Evolutionary conservation across 2,329 filamentous ascomycete species (phyloP), one percentile per base, ranked within the genome.

Genomic region (Tolypocladium tropicale): DNA sequence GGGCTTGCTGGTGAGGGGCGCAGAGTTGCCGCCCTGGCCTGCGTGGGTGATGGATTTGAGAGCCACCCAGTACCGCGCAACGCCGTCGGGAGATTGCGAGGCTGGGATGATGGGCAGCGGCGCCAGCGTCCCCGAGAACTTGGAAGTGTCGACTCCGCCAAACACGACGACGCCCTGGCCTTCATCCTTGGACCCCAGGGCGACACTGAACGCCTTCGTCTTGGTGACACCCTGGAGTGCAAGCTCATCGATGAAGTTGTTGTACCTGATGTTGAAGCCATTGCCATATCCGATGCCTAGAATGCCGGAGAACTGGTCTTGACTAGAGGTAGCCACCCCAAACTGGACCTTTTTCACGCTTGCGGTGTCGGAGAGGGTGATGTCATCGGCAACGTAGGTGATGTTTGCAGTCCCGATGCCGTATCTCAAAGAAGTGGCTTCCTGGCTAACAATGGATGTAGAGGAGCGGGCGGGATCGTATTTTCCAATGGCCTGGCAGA

Each of bases 201-300:
- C 86, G 23, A 89, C 70, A 60, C 81, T 85, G 65, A 86, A 88
- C 2, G 84, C 82, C 61, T 81, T 82, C 14, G 80, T 81, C 21
- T 74, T 71, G 34, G 84, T 88, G 37, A 80, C 63, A 25, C 78
- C 79, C 58, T 80, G 78, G 2, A 71, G 62, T 16, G 64, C 67
- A 43, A 82, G 69, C 63, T 79, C 70, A 65, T 81, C 79, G 59
- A 82, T 62, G 56, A 82, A 75, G 65, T 79, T 81, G 58, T 67
- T 72, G 63, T 82, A 81, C 10, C 60, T 63, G 2, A 74, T 76
- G 30, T 75, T 78, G 53, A 73, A 60, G 37, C 74, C 76, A 14
- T 70, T 25, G 3, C 82, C 76, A 66, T 89, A 89, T 28, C 89
- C 89, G 56, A 94, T 85, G 25, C 90, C 90, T 23, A 95, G 70